A percentile compares a stretch with the other conserved stretches of the same genome.
phyloP scores from a whole-genome alignment of 2,329 filamentous ascomycete genomes.

The Verticillium nonalfalfae region DNA sequence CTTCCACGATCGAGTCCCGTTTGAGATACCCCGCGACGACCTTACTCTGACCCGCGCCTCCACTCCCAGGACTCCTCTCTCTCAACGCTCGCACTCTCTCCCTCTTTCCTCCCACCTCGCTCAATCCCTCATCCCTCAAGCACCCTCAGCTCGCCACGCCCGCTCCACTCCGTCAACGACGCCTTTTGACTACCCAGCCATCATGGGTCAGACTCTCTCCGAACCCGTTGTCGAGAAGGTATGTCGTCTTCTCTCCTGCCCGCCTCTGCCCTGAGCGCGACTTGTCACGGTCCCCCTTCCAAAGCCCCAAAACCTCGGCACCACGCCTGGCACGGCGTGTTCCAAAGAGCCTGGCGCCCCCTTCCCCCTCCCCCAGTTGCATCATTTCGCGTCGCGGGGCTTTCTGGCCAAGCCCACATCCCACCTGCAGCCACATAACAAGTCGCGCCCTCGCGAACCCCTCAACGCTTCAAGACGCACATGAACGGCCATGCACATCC shows the following conservation, averaged over 20 bases:
- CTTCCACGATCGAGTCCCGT: neutral
- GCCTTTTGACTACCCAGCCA: slow-evolving; percentile 20
- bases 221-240: slow-evolving; percentile 99
- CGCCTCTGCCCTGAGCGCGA: neutral
- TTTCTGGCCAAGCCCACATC: neutral
- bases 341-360: neutral
- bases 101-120: neutral
- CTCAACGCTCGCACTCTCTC: too few species aligned
- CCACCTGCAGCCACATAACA: neutral
- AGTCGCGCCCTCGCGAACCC: neutral
- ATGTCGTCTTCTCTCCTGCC: slow-evolving; percentile 23
- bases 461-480: neutral
- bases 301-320: neutral
- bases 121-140: neutral
- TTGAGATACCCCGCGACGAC: neutral
- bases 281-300: neutral
- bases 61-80: neutral
- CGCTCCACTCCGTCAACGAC: slow-evolving; percentile 15
- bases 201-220: slow-evolving; percentile 98
- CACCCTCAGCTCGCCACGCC: slow-evolving; percentile 4
- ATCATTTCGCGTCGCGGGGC: neutral
- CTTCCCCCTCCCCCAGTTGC: neutral
- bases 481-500: too few species aligned
- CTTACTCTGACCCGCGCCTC: neutral
- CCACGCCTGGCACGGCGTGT: neutral